These are phyloP conservation scores for Cucurbita moschata DNA, from an alignment of 306 rosid species.

Conservation along the genomic window DNA sequence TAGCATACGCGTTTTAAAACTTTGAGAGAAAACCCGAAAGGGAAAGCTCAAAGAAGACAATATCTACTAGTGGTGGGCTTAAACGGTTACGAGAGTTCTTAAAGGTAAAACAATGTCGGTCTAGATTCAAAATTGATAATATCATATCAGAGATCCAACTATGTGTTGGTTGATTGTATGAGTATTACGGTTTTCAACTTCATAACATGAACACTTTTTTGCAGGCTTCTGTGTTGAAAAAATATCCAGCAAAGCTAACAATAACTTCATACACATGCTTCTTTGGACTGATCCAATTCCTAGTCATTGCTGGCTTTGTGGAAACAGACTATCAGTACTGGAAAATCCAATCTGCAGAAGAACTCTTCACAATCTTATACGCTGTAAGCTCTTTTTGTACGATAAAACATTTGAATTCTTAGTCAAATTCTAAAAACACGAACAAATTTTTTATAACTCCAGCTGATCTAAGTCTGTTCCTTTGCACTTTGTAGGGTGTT, in stretches of 20 bases:
- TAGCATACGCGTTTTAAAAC: no score
- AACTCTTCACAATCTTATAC: constrained; percentile 43
- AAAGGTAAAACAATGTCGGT: no score
- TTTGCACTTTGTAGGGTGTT: constrained; percentile 24
- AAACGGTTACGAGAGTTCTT: no score
- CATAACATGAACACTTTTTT: background rate
- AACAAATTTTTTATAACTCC: no score
- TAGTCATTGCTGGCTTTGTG: constrained; percentile 42
- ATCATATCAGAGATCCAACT: background rate
- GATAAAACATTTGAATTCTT: background rate
- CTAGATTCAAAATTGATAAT: no score
- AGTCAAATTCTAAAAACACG: background rate
- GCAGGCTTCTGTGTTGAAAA: constrained; percentile 55
- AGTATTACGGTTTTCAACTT: background rate
- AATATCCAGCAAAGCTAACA: constrained; percentile 49
- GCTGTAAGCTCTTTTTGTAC: constrained; percentile 22
- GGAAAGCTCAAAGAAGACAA: no score
- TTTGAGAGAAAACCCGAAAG: no score
- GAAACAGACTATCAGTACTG: constrained; percentile 44
- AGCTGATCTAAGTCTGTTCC: background rate
- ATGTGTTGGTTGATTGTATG: background rate
- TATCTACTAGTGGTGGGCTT: no score
- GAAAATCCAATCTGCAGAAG: constrained; percentile 45
- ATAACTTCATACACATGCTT: constrained; percentile 50
- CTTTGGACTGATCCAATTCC: constrained; percentile 65